Conservation (phyloP, 2,329 filamentous ascomycete species). For the Ceratocystis diversiconidia region DNA sequence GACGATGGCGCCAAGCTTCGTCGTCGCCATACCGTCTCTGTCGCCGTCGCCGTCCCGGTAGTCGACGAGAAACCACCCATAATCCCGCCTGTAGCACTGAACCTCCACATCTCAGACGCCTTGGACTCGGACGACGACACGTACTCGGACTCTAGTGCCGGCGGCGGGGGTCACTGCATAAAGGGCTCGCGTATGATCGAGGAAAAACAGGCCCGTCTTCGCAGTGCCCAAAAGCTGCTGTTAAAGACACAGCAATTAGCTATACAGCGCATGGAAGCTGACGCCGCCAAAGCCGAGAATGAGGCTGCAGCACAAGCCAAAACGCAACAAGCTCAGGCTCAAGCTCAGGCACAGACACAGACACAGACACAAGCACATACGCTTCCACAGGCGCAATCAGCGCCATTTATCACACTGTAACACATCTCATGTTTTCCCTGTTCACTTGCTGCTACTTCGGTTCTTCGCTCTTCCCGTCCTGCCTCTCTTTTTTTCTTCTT, state of each 20-base stretch:
- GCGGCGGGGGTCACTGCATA: conserved; percentile 12
- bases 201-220: conserved; percentile 29
- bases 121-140: conserved; percentile 21
- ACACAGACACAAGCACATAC: background rate
- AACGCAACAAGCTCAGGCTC: background rate
- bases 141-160: conserved; percentile 22
- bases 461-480: background rate
- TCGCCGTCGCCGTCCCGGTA: conserved; percentile 13
- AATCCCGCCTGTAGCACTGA: conserved; percentile 16
- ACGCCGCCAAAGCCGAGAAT: background rate
- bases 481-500: background rate
- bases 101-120: conserved; percentile 19
- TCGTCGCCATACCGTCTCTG: conserved; percentile 18
- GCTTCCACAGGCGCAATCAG: background rate
- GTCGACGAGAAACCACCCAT: conserved; percentile 3
- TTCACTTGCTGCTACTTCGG: background rate
- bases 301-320: background rate
- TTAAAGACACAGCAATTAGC: conserved; percentile 20
- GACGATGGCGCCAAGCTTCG: conserved; percentile 17
- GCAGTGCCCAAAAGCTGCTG: conserved; percentile 30
- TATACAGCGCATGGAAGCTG: background rate
- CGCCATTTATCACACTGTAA: background rate
- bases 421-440: background rate
- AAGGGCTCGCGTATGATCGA: conserved; percentile 23
- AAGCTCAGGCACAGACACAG: background rate